Evolutionary conservation across 441 rosid species (phyloP), one percentile per base, ranked within the genome.

Genomic region (California macrophylla): DNA sequence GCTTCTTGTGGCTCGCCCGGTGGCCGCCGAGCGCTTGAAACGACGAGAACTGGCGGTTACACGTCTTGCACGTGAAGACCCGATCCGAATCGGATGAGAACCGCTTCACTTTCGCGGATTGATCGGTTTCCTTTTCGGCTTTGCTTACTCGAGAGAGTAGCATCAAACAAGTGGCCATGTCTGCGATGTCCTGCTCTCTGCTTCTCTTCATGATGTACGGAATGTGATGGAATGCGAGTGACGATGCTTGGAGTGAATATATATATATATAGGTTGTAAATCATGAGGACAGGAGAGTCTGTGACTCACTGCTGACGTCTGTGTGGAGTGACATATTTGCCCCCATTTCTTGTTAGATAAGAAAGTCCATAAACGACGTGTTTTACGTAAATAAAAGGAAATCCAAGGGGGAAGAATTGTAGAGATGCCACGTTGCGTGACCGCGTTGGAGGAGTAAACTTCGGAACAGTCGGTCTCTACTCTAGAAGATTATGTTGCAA

Each of bases 11-110:
- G 69, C 93, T 88, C 0, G 90, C 87, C 24, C 89, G 74, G 77
- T 88, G 90, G 0, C 90, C 93, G 0, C 93, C 93, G 8, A 88
- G 77, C 20, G 93, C 93, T 77, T 88, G 93, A 34, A 88, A 88
- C 21, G 93, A 83, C 16, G 84, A 60, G 68, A 88, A 88, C 71
- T 76, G 80, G 47, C 76, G 82, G 80, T 84, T 76, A 73, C 93
- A 88, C 62, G 90, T 86, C 75, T 88, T 88, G 85, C 93, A 88
- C 0, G 83, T 40, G 32, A 93, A 93, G 24, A 79, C 77, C 15
- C 90, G 89, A 20, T 61, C 76, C 4, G 12, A 8, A 9, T 16
- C 1, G 47, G 7, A 1, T 26, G 34, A 15, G 50, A 36, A 6
- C 26, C 5, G 56, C 56, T 47, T 47, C 2, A 47, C 5, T 21